Evolutionary conservation across 495 filamentous ascomycete species (phyloP), one percentile per base, ranked within the genome.

Genomic region (Xylaria nigripes): DNA sequence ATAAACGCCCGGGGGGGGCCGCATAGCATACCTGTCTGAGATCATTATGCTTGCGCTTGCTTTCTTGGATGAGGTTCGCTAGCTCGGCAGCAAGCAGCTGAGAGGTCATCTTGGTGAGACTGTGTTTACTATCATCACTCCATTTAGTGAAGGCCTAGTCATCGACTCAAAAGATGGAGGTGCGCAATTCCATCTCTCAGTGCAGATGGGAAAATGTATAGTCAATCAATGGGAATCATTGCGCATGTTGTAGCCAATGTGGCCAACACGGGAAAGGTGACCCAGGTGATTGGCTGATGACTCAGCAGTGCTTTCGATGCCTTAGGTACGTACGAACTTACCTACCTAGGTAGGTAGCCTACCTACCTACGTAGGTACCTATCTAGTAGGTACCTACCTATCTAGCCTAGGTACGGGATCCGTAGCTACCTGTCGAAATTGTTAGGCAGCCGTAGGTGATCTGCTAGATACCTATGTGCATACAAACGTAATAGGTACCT

Each of bases 1-100:
- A 42, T 29, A 45, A 44, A 19, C 6, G 22, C 36, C 23, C 27
- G 27, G 23, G 19, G 3, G 25, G 6, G 19, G 16, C 16, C n/a
- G 9, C 6, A 45, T 40, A 57, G 64, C 79, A 55, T 65, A 91
- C 90, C 79, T 86, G 86, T 76, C 89, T 81, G 38, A 98, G 70
- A 57, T 97, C 93, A 49, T 82, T 77, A 68, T 95, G 84, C 71
- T 94, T 97, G 57, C 91, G 82, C 69, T 94, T 95, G 61, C 90
- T 91, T 68, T 98, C 93, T 65, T 96, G 91, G 49, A 96, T 86
- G 61, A 98, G 81, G 70, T 87, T 95, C 61, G 86, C 78, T 60
- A 98, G 84, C 77, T 98, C 93, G 45, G 85, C 81, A 59, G 85
- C 85, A 58, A 98, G 80, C 53, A 97, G 82, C 75, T 94, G 89